phyloP scores from a whole-genome alignment of 208 protist genomes.

The Leishmania lainsoni region DNA sequence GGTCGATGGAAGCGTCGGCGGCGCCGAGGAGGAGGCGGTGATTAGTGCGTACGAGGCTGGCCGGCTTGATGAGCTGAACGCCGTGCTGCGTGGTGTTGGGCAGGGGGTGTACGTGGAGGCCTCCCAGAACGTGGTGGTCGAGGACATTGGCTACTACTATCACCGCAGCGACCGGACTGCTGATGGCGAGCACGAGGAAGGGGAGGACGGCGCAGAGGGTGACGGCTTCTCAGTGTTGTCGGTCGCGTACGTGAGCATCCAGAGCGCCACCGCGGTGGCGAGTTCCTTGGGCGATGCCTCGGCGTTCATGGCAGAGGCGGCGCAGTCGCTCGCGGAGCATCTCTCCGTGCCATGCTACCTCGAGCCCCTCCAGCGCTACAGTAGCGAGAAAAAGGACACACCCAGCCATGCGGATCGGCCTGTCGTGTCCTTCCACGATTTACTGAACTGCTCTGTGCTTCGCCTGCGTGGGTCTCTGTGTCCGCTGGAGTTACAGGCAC shows the following conservation, averaged over 20 bases:
- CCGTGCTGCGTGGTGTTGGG: constrained; percentile 41
- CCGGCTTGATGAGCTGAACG: constrained; percentile 54
- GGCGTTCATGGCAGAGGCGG: constrained; percentile 15
- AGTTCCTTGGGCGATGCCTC: background rate
- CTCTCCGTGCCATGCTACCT: constrained; percentile 23
- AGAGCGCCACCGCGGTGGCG: background rate
- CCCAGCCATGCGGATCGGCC: background rate
- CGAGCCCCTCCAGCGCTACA: constrained; percentile 35
- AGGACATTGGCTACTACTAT: constrained; percentile 36
- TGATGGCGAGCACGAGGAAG: background rate
- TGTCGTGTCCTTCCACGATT: constrained; percentile 26
- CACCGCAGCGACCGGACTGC: background rate
- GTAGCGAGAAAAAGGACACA: background rate
- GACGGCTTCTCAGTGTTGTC: constrained; percentile 17
- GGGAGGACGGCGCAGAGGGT: constrained; percentile 1
- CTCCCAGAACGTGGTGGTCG: constrained; percentile 31
- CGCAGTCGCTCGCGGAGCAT: constrained; percentile 24
- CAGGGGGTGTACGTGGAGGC: constrained; percentile 33
- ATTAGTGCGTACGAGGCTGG: constrained; percentile 35
- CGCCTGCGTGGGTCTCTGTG: constrained; percentile 25
- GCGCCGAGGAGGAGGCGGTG: constrained; percentile 30
- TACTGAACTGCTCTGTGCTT: constrained; percentile 30
- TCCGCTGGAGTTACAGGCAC: constrained; percentile 1
- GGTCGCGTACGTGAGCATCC: constrained; percentile 10
- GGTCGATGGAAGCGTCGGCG: constrained; percentile 35